Conservation (phyloP, 2,329 filamentous ascomycete genomes). For the Diaporthe amygdali region DNA sequence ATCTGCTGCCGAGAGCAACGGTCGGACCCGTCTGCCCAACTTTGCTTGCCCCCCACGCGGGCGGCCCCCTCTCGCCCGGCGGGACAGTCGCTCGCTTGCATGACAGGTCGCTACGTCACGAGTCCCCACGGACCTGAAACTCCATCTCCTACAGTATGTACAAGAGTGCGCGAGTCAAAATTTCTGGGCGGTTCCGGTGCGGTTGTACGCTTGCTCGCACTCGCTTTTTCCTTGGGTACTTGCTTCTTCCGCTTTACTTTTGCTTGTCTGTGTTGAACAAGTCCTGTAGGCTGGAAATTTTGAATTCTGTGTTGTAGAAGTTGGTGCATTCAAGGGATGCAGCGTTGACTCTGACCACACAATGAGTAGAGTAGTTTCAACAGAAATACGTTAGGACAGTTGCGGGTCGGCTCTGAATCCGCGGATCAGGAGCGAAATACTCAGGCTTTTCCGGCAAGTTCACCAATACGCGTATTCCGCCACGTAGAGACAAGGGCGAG, state of each 20-base stretch:
- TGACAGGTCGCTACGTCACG: slow-evolving; percentile 10
- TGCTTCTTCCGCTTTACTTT: too few species aligned
- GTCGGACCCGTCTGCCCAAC: neutral
- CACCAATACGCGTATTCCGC: neutral
- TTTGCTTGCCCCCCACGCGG: neutral
- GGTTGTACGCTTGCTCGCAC: neutral
- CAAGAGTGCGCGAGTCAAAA: slow-evolving; percentile 3
- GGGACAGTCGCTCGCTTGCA: neutral
- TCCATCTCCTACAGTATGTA: neutral
- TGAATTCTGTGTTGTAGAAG: too few species aligned
- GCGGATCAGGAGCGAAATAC: too few species aligned
- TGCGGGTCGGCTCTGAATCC: too few species aligned
- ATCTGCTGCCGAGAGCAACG: neutral
- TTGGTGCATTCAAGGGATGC: too few species aligned
- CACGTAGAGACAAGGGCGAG: accelerated
- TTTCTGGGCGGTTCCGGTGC: neutral
- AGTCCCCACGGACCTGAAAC: neutral
- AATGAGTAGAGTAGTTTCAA: too few species aligned
- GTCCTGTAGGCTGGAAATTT: too few species aligned
- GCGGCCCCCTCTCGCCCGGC: neutral
- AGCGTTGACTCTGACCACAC: too few species aligned
- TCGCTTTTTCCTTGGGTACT: neutral
- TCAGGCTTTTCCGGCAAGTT: too few species aligned
- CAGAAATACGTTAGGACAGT: too few species aligned
- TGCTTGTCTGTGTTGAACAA: too few species aligned